Conservation (phyloP, 768 basidiomycete genomes). For the Neoboletus magnificus region DNA sequence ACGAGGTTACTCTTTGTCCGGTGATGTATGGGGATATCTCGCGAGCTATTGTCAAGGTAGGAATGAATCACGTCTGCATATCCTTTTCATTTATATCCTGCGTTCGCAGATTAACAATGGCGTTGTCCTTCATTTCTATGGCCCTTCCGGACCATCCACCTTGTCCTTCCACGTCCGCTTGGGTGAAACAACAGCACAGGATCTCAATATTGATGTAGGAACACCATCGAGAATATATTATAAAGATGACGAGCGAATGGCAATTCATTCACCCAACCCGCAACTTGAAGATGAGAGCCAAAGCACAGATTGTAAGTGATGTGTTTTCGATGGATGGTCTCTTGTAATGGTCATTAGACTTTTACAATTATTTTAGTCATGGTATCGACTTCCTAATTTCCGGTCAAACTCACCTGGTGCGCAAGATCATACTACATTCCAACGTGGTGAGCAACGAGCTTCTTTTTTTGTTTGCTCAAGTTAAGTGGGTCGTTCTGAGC, state of each 20-base stretch:
- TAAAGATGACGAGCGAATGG: slow-evolving; percentile 88
- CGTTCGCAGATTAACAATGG: slow-evolving; percentile 63
- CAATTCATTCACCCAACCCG: slow-evolving; percentile 60
- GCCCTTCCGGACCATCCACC: slow-evolving; percentile 39
- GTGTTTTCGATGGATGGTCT: background rate
- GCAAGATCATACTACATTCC: slow-evolving; percentile 84
- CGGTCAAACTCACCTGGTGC: slow-evolving; percentile 64
- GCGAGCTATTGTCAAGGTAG: slow-evolving; percentile 65
- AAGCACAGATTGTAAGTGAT: slow-evolving; percentile 48
- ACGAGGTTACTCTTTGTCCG: slow-evolving; percentile 63
- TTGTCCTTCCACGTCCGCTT: slow-evolving; percentile 57
- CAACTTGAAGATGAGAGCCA: slow-evolving; percentile 44
- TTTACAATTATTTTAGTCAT: slow-evolving; percentile 92
- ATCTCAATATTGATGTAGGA: slow-evolving; percentile 74
- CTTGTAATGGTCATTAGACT: slow-evolving; percentile 48
- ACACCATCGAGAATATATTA: slow-evolving; percentile 74
- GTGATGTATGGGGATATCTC: slow-evolving; percentile 71
- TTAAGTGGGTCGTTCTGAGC: slow-evolving; percentile 42
- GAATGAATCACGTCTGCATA: background rate
- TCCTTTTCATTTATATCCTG: background rate
- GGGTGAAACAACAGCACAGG: slow-evolving; percentile 79
- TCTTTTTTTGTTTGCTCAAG: background rate
- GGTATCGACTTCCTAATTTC: slow-evolving; percentile 86
- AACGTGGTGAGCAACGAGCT: slow-evolving; percentile 64
- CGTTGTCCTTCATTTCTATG: slow-evolving; percentile 65